phyloP scores from a whole-genome alignment of 2,329 filamentous ascomycete species.

The Clarireedia homoeocarpa region DNA sequence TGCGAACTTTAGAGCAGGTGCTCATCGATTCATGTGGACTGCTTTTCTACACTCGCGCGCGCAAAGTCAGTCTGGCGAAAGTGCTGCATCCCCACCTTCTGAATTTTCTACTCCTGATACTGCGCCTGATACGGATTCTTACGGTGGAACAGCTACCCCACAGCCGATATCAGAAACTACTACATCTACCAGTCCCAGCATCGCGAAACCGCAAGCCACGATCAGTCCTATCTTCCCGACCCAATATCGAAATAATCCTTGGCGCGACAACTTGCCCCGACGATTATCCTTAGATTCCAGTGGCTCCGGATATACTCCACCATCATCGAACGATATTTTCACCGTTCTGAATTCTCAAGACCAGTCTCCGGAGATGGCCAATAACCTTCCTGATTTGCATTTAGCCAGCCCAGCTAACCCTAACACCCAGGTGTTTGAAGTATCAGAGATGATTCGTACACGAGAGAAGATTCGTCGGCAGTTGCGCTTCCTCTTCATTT shows the following conservation, averaged over 20 bases:
- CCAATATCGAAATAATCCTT: constrained; percentile 16
- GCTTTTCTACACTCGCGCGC: constrained; percentile 19
- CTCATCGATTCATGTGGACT: constrained; percentile 26
- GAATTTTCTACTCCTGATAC: constrained; percentile 15
- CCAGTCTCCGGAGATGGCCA: constrained; percentile 3
- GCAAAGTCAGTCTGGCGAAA: not conserved
- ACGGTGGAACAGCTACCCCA: constrained; percentile 15
- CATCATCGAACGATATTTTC: constrained; percentile 20
- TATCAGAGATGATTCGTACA: constrained; percentile 31
- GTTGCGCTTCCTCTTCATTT: constrained; percentile 66
- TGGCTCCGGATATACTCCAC: constrained; percentile 11
- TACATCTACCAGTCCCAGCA: not conserved
- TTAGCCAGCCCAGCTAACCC: constrained; percentile 18
- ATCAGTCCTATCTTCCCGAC: not conserved
- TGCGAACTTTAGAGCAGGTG: constrained; percentile 9
- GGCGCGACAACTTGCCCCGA: constrained; percentile 16
- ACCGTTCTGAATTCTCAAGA: constrained; percentile 15
- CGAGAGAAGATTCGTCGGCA: constrained; percentile 57
- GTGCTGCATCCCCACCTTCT: constrained; percentile 13
- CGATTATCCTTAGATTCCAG: constrained; percentile 16
- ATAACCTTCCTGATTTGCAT: constrained; percentile 17
- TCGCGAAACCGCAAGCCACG: not conserved
- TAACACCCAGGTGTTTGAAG: constrained; percentile 24
- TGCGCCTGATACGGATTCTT: constrained; percentile 17
- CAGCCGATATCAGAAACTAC: constrained; percentile 12